phyloP scores from a whole-genome alignment of 2,329 filamentous ascomycete genomes.

The Mollisiaceae sp. region DNA sequence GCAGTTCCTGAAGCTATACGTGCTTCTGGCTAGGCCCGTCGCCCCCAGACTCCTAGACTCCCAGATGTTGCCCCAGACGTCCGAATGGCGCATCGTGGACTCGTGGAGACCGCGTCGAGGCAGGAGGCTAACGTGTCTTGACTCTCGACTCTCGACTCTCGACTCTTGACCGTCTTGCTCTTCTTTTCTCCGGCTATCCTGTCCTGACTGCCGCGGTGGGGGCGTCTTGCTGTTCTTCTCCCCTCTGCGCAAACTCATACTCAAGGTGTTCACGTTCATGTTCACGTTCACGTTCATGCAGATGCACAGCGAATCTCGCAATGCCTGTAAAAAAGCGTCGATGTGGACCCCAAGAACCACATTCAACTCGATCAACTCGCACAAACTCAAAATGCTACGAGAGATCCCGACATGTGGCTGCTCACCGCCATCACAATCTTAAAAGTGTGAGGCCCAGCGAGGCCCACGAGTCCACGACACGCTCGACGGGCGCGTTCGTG shows the following conservation, averaged over 20 bases:
- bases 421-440: slow-evolving; percentile 37
- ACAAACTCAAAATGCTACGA: slow-evolving; percentile 2
- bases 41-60: too few species aligned
- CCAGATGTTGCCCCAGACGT: too few species aligned
- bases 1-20: slow-evolving; percentile 26
- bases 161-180: neutral
- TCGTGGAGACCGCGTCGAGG: neutral
- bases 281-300: neutral
- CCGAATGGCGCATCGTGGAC: too few species aligned
- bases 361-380: neutral
- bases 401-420: slow-evolving; percentile 1
- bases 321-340: neutral
- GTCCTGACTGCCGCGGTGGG: slow-evolving; percentile 10
- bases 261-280: too few species aligned
- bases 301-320: neutral
- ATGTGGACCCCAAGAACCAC: neutral
- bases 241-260: too few species aligned
- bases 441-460: slow-evolving; percentile 15
- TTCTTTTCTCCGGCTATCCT: neutral
- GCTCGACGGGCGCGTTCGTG: neutral
- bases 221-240: neutral
- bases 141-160: too few species aligned
- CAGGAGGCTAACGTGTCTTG: neutral
- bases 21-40: too few species aligned
- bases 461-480: neutral